Evolutionary conservation across 1,284 basidiomycete genomes (phyloP).

Genomic region (Trichosporon sp.): DNA sequence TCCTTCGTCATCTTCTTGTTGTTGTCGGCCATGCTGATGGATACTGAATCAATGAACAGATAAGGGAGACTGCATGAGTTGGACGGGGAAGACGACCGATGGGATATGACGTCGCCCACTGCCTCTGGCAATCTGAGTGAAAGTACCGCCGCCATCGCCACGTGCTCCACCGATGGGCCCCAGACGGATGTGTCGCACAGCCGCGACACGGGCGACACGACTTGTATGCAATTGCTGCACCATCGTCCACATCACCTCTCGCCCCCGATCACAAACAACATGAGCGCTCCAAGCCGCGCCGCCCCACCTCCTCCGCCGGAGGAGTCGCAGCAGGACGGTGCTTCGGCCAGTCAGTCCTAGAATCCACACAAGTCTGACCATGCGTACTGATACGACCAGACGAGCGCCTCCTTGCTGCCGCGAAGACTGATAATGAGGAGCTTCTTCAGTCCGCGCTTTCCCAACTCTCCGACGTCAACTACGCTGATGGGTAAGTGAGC

Average conservation of each 20-base stretch:
- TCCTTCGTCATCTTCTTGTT: neutral
- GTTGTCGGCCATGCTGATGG: constrained; percentile 1
- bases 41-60: neutral
- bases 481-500: constrained; percentile 65
- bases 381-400: constrained; percentile 50
- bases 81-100: neutral
- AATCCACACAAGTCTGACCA: too few relatives aligned
- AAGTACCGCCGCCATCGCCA: neutral
- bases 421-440: constrained; percentile 68
- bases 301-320: constrained; percentile 41
- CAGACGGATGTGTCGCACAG: neutral
- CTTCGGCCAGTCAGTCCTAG: constrained; percentile 39
- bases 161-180: neutral
- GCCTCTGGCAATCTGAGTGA: neutral
- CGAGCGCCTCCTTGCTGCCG: constrained; percentile 67
- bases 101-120: neutral
- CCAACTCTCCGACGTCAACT: constrained; percentile 64
- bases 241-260: neutral
- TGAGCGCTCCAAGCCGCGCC: constrained; percentile 30
- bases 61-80: neutral
- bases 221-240: neutral
- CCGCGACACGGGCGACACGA: constrained; percentile 5
- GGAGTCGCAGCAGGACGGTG: constrained; percentile 29
- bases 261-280: constrained; percentile 7
- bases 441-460: constrained; percentile 59